These are phyloP conservation scores for Sapria himalayana DNA, from an alignment of 345 rosid species.

Conservation along the genomic window DNA sequence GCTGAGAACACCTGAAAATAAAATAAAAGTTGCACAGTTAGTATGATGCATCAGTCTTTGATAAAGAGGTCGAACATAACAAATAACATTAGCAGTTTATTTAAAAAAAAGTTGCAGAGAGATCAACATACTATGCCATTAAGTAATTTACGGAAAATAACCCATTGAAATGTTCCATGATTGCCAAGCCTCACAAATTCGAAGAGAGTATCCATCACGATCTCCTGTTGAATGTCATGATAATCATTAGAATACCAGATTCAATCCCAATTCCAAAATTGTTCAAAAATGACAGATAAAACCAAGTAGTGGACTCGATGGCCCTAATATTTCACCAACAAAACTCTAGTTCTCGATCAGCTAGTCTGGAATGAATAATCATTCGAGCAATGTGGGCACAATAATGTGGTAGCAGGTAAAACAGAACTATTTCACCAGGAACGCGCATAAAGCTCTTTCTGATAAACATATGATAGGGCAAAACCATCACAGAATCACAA, in stretches of 20 bases:
- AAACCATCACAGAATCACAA: no score
- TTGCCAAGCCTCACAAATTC: constrained; percentile 56
- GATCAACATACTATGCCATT: constrained; percentile 33
- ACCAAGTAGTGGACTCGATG: background rate
- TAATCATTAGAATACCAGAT: no score
- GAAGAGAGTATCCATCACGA: constrained; percentile 63
- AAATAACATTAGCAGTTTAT: background rate
- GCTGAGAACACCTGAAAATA: constrained; percentile 31
- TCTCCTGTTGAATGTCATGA: no score
- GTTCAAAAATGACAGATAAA: background rate
- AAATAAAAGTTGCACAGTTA: background rate
- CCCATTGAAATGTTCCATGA: constrained; percentile 45
- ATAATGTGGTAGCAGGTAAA: no score
- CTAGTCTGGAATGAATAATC: no score
- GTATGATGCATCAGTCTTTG: background rate
- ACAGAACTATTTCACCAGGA: no score
- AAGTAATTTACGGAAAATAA: constrained; percentile 48
- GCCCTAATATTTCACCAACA: no score
- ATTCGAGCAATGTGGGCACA: no score
- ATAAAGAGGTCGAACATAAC: background rate
- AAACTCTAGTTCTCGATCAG: no score
- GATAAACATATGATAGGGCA: no score
- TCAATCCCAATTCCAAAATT: background rate
- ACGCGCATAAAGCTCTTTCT: no score
- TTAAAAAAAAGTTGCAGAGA: background rate